These are phyloP conservation scores for Teratosphaeria zuluensis DNA, from an alignment of 2,329 filamentous ascomycete genomes.

Conservation along the genomic window DNA sequence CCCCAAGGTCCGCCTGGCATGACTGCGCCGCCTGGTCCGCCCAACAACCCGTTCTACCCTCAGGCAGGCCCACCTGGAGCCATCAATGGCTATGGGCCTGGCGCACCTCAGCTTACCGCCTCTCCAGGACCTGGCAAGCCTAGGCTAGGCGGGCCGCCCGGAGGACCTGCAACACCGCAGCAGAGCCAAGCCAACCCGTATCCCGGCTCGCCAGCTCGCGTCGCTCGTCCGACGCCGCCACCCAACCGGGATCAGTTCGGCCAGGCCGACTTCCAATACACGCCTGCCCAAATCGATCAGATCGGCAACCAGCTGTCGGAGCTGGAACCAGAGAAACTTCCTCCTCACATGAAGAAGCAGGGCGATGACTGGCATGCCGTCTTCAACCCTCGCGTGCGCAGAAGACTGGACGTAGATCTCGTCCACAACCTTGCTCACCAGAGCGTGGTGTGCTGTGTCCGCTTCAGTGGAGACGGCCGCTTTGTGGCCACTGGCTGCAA, in stretches of 20 bases:
- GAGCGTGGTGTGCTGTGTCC: constrained; percentile 95
- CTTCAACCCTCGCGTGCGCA: constrained; percentile 80
- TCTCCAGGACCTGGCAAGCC: constrained; percentile 78
- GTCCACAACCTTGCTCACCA: constrained; percentile 89
- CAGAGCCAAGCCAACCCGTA: constrained; percentile 83
- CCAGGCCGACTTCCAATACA: constrained; percentile 23
- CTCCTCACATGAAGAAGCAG: constrained; percentile 78
- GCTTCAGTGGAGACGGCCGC: constrained; percentile 92
- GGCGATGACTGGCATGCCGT: constrained; percentile 91
- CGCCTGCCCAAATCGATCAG: constrained; percentile 28
- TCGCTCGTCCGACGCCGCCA: constrained; percentile 44
- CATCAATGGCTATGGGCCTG: constrained; percentile 66
- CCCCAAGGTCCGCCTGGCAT: constrained; percentile 65
- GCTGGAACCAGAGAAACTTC: constrained; percentile 75
- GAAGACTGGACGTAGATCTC: constrained; percentile 84
- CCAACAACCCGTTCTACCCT: constrained; percentile 59
- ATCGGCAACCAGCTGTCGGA: constrained; percentile 70
- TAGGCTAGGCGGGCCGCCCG: constrained; percentile 45
- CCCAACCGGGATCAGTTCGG: constrained; percentile 27
- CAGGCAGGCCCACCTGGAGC: constrained; percentile 48
- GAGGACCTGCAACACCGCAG: constrained; percentile 57
- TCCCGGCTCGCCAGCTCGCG: constrained; percentile 73
- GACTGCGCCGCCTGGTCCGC: constrained; percentile 46
- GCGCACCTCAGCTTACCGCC: constrained; percentile 62
- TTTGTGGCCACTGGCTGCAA: constrained; percentile 97